Conservation (phyloP, 768 basidiomycete species). For the Agrocybe pediades region DNA sequence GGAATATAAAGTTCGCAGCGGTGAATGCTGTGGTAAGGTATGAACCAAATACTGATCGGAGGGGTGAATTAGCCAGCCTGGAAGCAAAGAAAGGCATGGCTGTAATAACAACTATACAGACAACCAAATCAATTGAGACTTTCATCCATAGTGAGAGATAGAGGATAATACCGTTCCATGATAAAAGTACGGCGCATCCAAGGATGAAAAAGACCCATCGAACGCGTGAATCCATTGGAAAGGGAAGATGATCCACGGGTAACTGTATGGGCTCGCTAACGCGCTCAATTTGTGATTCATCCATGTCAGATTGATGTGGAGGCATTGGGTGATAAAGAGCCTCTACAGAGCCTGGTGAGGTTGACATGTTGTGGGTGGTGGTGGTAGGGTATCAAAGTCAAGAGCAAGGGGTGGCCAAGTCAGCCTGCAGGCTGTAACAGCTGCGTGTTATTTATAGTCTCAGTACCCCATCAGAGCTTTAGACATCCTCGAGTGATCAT, state of each 20-base stretch:
- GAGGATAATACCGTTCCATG: conserved; percentile 80
- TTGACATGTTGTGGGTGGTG: conserved; percentile 24
- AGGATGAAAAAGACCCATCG: conserved; percentile 71
- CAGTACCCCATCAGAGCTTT: too few species aligned
- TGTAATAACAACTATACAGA: conserved; percentile 77
- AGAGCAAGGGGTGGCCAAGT: too few species aligned
- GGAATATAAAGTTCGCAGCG: conserved; percentile 63
- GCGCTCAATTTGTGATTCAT: conserved; percentile 31
- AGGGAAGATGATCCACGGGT: conserved; percentile 27
- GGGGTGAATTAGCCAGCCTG: conserved; percentile 59
- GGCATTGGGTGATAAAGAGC: conserved; percentile 47
- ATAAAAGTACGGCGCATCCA: conserved; percentile 78
- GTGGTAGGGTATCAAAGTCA: neutral
- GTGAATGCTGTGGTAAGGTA: conserved; percentile 68
- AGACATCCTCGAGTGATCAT: too few species aligned
- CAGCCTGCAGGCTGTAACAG: too few species aligned
- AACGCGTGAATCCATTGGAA: conserved; percentile 43
- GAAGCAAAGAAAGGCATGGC: conserved; percentile 82
- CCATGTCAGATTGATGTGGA: conserved; percentile 23
- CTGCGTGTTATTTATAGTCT: too few species aligned
- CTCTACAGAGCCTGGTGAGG: conserved; percentile 31
- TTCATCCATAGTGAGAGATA: too few species aligned
- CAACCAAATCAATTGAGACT: neutral
- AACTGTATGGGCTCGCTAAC: conserved; percentile 24
- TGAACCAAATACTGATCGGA: conserved; percentile 62